Base-by-base conservation (phyloP, 2,329 filamentous ascomycete species). In the Seiridium cupressi region DNA sequence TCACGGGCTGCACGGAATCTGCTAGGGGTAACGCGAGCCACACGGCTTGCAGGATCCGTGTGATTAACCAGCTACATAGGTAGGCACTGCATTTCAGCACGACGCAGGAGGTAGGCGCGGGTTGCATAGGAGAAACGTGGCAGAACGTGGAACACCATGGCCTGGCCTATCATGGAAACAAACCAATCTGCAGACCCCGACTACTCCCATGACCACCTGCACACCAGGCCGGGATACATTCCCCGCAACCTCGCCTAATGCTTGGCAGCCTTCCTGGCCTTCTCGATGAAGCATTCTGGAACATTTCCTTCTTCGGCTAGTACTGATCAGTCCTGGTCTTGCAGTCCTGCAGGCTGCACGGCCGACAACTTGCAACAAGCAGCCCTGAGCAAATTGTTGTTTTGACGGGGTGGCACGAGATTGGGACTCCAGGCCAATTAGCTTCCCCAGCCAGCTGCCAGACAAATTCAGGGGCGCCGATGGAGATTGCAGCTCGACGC, bases 261-360 rank as follows among this genome's bases (percentile, higher is more conserved):
- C 54, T 57, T 57, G 40, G 54, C 54, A 26, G 13, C 31, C 44
- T 57, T 44, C 44, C 26, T 36, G 40, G 54, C 31, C 42, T n/a
- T 57, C 49, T 51, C 5, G 49, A 34, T 57, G 54, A 40, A 57
- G 42, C 54, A 44, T 57, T 57, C 54, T 57, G 54, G 54, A 57
- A 57, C 54, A 57, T 57, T 57, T 57, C 54, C 54, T n/a, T 47
- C 18, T 35, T 57, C 42, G 54, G 54, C 32, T 36, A 57, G 44
- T 31, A 35, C 36, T 35, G 10, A 35, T 53, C 38, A 8, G 38
- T 42, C 38, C 7, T 13, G 38, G 13, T 13, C 38, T 13, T 42
- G 13, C 38, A 42, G 38, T 13, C 7, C 18, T 13, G 38, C 7
- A 13, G 38, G 13, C 38, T 42, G 38, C 38, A 42, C 13, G 38